Base-by-base conservation (phyloP, 306 rosid genomes). In the Erythrophleum fordii region DNA sequence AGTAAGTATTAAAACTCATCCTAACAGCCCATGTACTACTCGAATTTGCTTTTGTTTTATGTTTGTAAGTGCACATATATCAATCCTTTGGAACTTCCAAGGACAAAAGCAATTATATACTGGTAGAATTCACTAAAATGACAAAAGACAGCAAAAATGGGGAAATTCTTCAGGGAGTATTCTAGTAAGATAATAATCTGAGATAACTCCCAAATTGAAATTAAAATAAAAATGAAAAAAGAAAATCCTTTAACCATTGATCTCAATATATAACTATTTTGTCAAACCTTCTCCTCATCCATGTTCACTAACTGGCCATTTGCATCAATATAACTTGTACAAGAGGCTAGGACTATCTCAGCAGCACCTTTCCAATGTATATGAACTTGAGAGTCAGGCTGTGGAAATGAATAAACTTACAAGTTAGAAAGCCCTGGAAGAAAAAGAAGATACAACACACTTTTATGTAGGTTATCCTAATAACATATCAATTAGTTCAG, bases 331-430 rank as follows among this genome's bases (percentile, higher is more conserved):
- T 83, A 92, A 41, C 65, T 42, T 5, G 93, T 86, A 73, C 99
- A 96, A 20, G 88, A 84, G 65, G 94, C 93, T 65, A 96, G 87
- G 45, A 96, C 92, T 71, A 96, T 86, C 83, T 96, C 99, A 75
- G 99, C 99, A 65, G 99, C 99, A 74, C 99, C 99, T 85, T 96
- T 96, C 99, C 99, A 96, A 71, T 96, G 98, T 82, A 96, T 77
- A 83, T 89, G 98, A 73, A 92, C 93, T 78, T 88, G 85, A 52
- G 91, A 84, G 56, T 86, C 87, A 16, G 85, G 77, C 99, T 96
- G 91, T 53, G 79, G 26, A 70, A 35, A 70, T 49, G 31, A 28
- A 68, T 3, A 65, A 72, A 80, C 76, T 39, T 62, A 76, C 10
- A 14, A 68, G 44, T 73, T 17, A 76, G 20, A 34, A 51, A 53